A percentile compares a stretch with the other conserved stretches of the same genome.
Evolutionary conservation across 352 stramenopile genomes (phyloP).

Genomic region (Plasmopara muralis): DNA sequence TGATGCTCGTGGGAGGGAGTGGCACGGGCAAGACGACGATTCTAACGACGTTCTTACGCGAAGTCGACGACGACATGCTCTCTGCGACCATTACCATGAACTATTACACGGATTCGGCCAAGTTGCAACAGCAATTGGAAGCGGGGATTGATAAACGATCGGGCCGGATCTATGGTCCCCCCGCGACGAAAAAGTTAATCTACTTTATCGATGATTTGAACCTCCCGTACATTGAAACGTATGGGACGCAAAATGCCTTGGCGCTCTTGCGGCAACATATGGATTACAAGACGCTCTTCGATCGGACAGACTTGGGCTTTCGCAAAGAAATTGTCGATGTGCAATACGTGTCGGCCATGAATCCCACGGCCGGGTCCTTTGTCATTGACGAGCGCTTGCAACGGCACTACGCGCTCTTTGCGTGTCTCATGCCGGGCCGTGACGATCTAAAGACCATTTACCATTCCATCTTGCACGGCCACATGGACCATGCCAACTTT

Average conservation of each 20-base stretch:
- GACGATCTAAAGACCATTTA: conserved; percentile 95
- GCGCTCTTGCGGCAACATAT: conserved; percentile 94
- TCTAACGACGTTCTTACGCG: conserved; percentile 93
- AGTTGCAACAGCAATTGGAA: conserved; percentile 93
- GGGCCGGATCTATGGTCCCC: conserved; percentile 92
- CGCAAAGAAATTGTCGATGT: conserved; percentile 96
- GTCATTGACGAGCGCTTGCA: conserved; percentile 96
- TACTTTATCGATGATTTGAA: conserved; percentile 98
- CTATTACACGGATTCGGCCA: conserved; percentile 94
- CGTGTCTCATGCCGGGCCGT: conserved; percentile 92
- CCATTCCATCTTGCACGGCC: conserved; percentile 91
- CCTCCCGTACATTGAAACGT: conserved; percentile 95
- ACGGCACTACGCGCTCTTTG: conserved; percentile 94
- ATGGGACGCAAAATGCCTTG: conserved; percentile 95
- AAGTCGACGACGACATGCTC: conserved; percentile 90
- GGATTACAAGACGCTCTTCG: conserved; percentile 94
- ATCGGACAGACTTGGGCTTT: conserved; percentile 92
- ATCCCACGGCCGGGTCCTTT: conserved; percentile 94
- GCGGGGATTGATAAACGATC: conserved; percentile 96
- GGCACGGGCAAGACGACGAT: conserved; percentile 97
- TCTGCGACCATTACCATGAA: conserved; percentile 97
- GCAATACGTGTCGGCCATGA: conserved; percentile 96
- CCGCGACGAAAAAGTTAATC: conserved; percentile 93
- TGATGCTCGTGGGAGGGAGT: conserved; percentile 94
- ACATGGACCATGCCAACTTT: conserved; percentile 87